Base-by-base conservation (phyloP, 2,329 filamentous ascomycete genomes). In the Alternaria gansuensis region DNA sequence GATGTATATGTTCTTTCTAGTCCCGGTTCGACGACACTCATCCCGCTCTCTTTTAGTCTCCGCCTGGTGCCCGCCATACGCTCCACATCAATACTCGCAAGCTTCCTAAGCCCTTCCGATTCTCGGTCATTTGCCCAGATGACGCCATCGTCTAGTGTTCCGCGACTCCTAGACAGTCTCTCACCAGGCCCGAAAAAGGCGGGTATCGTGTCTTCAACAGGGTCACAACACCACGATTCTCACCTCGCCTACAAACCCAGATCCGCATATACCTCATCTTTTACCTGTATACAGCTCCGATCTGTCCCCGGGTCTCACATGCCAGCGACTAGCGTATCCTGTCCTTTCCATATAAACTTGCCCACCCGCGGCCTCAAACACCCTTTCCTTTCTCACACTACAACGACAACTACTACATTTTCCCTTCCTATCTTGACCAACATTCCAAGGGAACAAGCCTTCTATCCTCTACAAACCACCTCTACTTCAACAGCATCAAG, bases 351-450 rank as follows among this genome's bases (percentile, higher is more conserved):
- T 68, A 71, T 69, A 71, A 67, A 31, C 50, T 39, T 46, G 29
- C 26, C 37, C 48, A 39, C 45, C 40, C 29, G 53, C 59, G 37
- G 24, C 8, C 51, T 61, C 41, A 52, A 43, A 48, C 39, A 17
- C 29, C 58, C 62, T 59, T 54, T 59, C 54, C 60, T 65, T 57
- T 54, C 63, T 63, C 62, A 59, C 65, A 67, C 63, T 34, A 62
- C 57, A 39, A 57, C 55, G 40, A 43, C 24, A 48, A 43, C 43
- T 43, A 45, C 50, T 59, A 36, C 49, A 7, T 40, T 24, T 14
- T 53, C 51, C 41, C 34, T 62, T 54, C 29, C 10, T 29, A 28
- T 43, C 52, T 55, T 53, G 28, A 46, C 36, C 40, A 17, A 17
- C 4, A 5, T 52, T 36, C 24, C 21, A 54, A 36, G 39, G 14